These are phyloP conservation scores for Neurospora sp. DNA, from an alignment of 2,329 filamentous ascomycete species.

Conservation along the genomic window DNA sequence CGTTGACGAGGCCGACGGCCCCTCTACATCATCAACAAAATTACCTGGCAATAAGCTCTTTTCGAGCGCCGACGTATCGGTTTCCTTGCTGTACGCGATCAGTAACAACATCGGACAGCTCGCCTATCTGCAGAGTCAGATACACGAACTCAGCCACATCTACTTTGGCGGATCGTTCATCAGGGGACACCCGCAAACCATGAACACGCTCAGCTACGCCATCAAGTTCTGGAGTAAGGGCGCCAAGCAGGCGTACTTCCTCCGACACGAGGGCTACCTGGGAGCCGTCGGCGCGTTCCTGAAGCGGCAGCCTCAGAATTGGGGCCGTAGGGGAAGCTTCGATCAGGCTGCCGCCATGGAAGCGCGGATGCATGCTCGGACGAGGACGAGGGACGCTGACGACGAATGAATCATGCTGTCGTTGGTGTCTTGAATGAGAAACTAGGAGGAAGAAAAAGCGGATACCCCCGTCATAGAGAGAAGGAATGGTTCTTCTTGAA, in stretches of 20 bases:
- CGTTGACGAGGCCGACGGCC: neutral
- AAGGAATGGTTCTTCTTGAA: neutral
- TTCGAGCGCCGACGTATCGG: slow-evolving; percentile 73
- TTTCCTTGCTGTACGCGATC: slow-evolving; percentile 87
- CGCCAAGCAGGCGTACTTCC: slow-evolving; percentile 87
- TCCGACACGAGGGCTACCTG: slow-evolving; percentile 91
- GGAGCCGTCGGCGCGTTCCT: slow-evolving; percentile 91
- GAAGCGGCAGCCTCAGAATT: slow-evolving; percentile 81
- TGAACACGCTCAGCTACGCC: slow-evolving; percentile 93
- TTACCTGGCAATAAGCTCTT: slow-evolving; percentile 43
- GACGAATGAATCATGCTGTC: neutral
- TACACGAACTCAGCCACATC: slow-evolving; percentile 82
- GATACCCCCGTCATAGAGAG: neutral
- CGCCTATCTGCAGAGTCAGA: slow-evolving; percentile 92
- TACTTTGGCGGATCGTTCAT: slow-evolving; percentile 98
- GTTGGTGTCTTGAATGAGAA: neutral
- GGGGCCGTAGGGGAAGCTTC: slow-evolving; percentile 75
- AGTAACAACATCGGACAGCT: slow-evolving; percentile 99
- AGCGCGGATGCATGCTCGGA: slow-evolving; percentile 17
- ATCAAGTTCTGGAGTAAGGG: slow-evolving; percentile 96
- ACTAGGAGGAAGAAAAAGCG: neutral
- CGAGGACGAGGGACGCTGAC: slow-evolving; percentile 1
- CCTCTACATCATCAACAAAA: neutral
- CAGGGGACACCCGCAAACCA: slow-evolving; percentile 89
- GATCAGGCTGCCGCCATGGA: slow-evolving; percentile 35